Evolutionary conservation across 208 protist genomes (phyloP), one percentile per base, ranked within the genome.

Genomic region (Leishmania arabica): DNA sequence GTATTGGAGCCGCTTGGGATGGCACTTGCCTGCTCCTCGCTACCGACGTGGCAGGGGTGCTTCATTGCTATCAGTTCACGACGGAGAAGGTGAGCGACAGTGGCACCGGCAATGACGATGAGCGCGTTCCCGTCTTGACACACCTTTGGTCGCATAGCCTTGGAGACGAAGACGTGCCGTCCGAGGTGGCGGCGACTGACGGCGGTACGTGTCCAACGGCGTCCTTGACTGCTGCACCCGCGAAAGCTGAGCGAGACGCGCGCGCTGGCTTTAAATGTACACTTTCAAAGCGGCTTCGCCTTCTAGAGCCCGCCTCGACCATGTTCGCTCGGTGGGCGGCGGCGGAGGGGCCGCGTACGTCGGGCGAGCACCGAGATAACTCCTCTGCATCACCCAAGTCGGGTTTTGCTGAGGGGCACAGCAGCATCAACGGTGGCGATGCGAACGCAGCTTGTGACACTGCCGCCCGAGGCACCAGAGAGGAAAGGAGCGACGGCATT

Each of bases 41-140:
- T 1, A 68, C 73, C 3, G 82, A 86, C 42, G 69, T 82, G 21
- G 72, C 72, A 9, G 82, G 82, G 19, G n/a, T 53, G 0, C 19
- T 86, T 13, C 82, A 82, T 47, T 86, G 82, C 73, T 86, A 86
- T 37, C 72, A 58, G 51, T 86, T 72, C 64, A 54, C 76, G 45
- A 79, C n/a, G 5, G 62, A 49, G 45, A 71, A 34, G 31, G 51
- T 24, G 76, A 72, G 49, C 24, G 45, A 21, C 27, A 34, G 79
- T 40, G 51, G 51, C 13, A 9, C 15, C 5, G 53, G 73, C 51
- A 62, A 66, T 3, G 75, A 66, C 1, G 70, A 75, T 42, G 68
- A 42, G 56, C 27, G 49, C 21, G 9, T 24, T 21, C 2, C 40
- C 2, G 6, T 65, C 21, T 66, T 79, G 42, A 71, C 58, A 15